A percentile compares a stretch with the other conserved stretches of the same genome.
Conservation (phyloP, 2,329 filamentous ascomycete genomes). For the Colletotrichum gloeosporioides region DNA sequence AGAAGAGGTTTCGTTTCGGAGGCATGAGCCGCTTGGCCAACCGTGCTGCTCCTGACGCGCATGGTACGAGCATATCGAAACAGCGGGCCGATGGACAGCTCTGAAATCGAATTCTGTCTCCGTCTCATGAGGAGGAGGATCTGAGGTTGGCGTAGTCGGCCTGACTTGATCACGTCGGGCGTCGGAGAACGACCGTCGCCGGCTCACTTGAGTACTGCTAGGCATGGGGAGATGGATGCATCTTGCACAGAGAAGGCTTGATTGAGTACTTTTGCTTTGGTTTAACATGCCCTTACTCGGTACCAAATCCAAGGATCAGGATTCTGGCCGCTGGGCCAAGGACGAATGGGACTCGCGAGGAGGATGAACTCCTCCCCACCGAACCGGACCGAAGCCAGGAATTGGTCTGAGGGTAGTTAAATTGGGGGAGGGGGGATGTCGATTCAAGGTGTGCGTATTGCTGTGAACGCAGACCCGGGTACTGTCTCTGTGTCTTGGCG, state of each 20-base stretch:
- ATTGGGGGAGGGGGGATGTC: neutral
- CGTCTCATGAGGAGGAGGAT: neutral
- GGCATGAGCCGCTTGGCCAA: slow-evolving; percentile 7
- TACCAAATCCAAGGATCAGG: slow-evolving; percentile 1
- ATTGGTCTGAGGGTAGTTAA: neutral
- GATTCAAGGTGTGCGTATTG: neutral
- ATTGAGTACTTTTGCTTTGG: neutral
- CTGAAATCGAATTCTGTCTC: neutral
- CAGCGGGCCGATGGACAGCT: neutral
- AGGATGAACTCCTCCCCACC: neutral
- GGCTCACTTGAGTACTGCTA: neutral
- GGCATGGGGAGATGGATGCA: neutral
- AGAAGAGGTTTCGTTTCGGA: slow-evolving; percentile 10
- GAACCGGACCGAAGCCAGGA: neutral
- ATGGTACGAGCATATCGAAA: slow-evolving; percentile 1
- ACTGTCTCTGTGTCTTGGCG: neutral
- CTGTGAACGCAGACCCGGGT: neutral
- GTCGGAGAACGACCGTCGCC: neutral
- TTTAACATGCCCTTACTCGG: neutral
- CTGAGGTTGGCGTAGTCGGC: neutral
- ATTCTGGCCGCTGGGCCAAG: neutral
- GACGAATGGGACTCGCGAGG: neutral
- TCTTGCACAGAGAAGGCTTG: neutral
- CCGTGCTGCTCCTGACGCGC: slow-evolving; percentile 13
- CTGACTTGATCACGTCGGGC: neutral